Evolutionary conservation across 106 monocot genomes (phyloP), one percentile per base, ranked within the genome.

Genomic region (Acorus gramineus): DNA sequence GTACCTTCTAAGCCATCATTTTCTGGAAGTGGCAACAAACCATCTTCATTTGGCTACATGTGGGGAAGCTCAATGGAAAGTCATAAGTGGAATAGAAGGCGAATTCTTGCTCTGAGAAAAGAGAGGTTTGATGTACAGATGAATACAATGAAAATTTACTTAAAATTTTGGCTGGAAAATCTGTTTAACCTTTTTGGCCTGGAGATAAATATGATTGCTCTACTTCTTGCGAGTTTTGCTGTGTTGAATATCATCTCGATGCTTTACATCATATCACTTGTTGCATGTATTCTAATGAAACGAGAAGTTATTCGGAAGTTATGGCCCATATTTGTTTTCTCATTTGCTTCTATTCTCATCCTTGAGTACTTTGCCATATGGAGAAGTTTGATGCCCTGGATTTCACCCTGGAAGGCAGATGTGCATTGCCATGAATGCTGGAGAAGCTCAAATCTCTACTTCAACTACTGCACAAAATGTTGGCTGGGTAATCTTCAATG

Each of bases 81-180:
- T 76, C 81, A 90, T 43, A 96, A 90, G 67, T 96, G 95, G 95
- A 85, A 90, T 64, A 96, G 87, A 68, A 87, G 75, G 50, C 75
- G 69, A 7, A 83, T 96, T 13, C 63, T 76, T 78, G 66, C 82
- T 66, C 65, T 90, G 69, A 87, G 61, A 70, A 90, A 79, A 49
- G 95, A 96, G 62, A 85, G 95, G 66, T 80, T 86, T 74, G 90
- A 87, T 63, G 81, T 79, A 62, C 95, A 96, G 65, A 96, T 77
- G 68, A 76, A 55, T 52, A 80, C 86, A 56, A 50, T 96, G 47
- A 96, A 80, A 57, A 72, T 78, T 50, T 96, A 81, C 62, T 47
- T 81, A 57, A 96, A 73, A 72, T 96, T 90, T 74, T 96, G 86
- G 82, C 70, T 83, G 47, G 95, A 96, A 70, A 90, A 96, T 74